Percentiles rank a stretch among this genome's conserved stretches.
Conservation (phyloP, 495 filamentous ascomycete genomes). For the Podospora pseudocomata region DNA sequence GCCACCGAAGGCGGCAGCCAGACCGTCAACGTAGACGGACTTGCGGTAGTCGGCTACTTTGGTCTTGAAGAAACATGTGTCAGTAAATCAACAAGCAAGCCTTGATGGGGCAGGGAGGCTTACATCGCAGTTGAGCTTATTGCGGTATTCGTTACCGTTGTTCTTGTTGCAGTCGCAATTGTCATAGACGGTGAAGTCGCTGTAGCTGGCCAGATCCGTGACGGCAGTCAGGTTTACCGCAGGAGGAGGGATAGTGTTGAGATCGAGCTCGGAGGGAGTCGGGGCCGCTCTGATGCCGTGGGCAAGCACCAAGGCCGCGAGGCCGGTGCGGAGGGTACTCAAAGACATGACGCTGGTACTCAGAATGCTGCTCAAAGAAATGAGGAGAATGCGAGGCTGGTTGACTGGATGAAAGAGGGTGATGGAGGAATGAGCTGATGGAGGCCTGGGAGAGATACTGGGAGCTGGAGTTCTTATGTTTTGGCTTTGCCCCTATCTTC, state of each 20-base stretch:
- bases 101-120: neutral
- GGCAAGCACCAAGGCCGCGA: conserved; percentile 19
- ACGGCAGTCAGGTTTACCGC: conserved; percentile 12
- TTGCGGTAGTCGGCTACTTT: conserved; percentile 16
- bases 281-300: conserved; percentile 16
- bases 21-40: conserved; percentile 16
- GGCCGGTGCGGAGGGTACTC: conserved; percentile 16
- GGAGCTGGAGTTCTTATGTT: neutral
- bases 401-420: conserved; percentile 6
- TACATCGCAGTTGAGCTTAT: conserved; percentile 22
- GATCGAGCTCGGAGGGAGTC: neutral
- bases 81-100: neutral
- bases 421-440: neutral
- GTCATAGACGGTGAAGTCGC: conserved; percentile 13
- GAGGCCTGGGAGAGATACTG: neutral
- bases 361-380: conserved; percentile 1
- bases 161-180: conserved; percentile 17
- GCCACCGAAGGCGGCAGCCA: conserved; percentile 22
- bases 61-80: conserved; percentile 7
- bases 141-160: conserved; percentile 18
- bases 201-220: conserved; percentile 5
- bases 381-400: neutral
- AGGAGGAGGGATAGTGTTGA: neutral
- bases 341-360: conserved; percentile 14
- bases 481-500: neutral